Base-by-base conservation (phyloP, 2,329 filamentous ascomycete species). In the Chrysosporium queenslandicum region DNA sequence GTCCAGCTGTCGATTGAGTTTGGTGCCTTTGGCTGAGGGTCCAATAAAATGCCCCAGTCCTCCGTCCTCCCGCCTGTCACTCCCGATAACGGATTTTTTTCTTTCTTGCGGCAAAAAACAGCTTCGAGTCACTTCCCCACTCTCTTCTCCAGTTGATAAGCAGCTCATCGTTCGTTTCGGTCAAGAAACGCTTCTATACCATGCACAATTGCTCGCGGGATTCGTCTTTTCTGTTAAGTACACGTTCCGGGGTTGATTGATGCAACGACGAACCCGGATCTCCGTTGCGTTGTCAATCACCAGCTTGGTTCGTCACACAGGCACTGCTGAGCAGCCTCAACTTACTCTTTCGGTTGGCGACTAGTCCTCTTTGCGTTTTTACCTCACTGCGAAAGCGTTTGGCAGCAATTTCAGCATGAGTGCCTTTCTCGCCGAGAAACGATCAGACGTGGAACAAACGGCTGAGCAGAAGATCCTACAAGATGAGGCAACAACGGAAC, bases 21-120 rank as follows among this genome's bases (percentile, higher is more conserved):
- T 9, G n/a, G 37, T 20, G n/a, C n/a, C n/a, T n/a, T n/a, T n/a
- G n/a, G n/a, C n/a, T n/a, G n/a, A n/a, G n/a, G n/a, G 27, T 29
- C 41, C 41, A 27, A 43, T n/a, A 3, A 29, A 30, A 29, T 4
- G 21, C 41, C 41, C 43, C 43, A 25, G 4, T 36, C 36, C 43
- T 34, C 43, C 43, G 43, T n/a, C 7, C 20, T 46, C 43, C 30
- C 29, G 43, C 43, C 43, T 46, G 43, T 46, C 43, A 36, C 43
- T 46, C 29, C 43, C 43, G 43, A 36, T 12, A 36, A 36, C 14
- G 36, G 30, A 20, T 34, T 32, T 46, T 29, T 46, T 43, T 29
- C 41, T 14, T 7, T 30, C 12, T 43, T 29, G 43, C 29, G 30
- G 43, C 29, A 27, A 18, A n/a, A n/a, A 34, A 46, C 25, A 20